These are phyloP conservation scores for Theobroma cacao DNA, from an alignment of 345 rosid species.

Conservation along the genomic window DNA sequence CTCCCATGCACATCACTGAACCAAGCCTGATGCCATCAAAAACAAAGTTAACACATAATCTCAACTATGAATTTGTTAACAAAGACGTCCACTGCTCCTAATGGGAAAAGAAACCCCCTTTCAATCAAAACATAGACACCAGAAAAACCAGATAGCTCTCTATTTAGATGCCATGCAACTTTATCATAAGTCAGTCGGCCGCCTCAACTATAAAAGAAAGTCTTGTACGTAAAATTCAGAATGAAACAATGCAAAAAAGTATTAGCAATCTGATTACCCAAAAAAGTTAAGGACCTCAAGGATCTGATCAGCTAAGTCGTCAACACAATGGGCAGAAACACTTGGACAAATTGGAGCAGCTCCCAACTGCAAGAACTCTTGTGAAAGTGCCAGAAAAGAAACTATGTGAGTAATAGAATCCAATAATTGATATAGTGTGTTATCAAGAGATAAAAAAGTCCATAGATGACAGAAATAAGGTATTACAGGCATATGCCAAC, in stretches of 20 bases:
- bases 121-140: background rate
- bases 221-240: background rate
- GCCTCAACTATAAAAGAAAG: background rate
- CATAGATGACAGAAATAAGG: background rate
- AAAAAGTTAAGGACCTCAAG: constrained; percentile 88
- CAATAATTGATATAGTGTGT: background rate
- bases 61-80: background rate
- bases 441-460: constrained; percentile 7
- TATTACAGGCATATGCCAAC: constrained; percentile 21
- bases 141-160: background rate
- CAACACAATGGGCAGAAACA: constrained; percentile 55
- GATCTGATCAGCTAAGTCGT: constrained; percentile 89
- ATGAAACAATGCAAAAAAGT: background rate
- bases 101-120: background rate
- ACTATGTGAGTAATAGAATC: constrained; percentile 39
- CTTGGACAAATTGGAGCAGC: constrained; percentile 65
- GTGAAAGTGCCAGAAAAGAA: constrained; percentile 39
- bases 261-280: constrained; percentile 36
- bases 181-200: background rate
- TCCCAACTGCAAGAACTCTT: constrained; percentile 96
- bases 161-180: background rate
- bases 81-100: background rate
- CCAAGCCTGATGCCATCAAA: constrained; percentile 59
- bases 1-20: constrained; percentile 96
- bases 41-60: background rate